A percentile compares a stretch with the other conserved stretches of the same genome.
Evolutionary conservation across 1,284 basidiomycete genomes (phyloP).

Genomic region (Bondarzewia mesenterica): DNA sequence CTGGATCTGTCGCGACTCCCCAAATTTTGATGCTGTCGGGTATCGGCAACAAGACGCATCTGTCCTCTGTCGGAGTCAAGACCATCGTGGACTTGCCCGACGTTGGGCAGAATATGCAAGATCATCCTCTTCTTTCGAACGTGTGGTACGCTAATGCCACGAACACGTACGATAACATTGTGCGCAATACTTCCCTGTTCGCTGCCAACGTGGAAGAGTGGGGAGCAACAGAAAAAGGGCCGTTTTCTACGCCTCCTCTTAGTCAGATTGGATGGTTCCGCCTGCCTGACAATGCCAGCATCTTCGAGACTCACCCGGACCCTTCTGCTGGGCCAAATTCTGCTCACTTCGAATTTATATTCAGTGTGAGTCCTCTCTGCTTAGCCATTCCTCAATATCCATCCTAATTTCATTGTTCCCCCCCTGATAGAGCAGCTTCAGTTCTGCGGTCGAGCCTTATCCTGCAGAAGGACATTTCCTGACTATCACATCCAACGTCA

Average conservation of each 20-base stretch:
- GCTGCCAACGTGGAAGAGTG: slow-evolving; percentile 15
- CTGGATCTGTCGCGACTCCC: slow-evolving; percentile 31
- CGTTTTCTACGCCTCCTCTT: slow-evolving; percentile 9
- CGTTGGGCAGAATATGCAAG: slow-evolving; percentile 33
- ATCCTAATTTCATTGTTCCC: background rate
- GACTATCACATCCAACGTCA: slow-evolving; percentile 7
- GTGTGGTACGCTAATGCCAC: slow-evolving; percentile 20
- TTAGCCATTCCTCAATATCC: background rate
- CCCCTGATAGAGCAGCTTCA: slow-evolving; percentile 4
- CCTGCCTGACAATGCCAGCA: slow-evolving; percentile 18
- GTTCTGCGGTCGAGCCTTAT: background rate
- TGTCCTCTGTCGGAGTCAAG: slow-evolving; percentile 23
- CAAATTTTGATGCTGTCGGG: slow-evolving; percentile 36
- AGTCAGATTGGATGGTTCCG: slow-evolving; percentile 22
- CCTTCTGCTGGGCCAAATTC: slow-evolving; percentile 26
- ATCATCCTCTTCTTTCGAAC: slow-evolving; percentile 21
- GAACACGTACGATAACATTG: slow-evolving; percentile 17
- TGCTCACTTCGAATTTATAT: slow-evolving; percentile 8
- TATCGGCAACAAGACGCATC: slow-evolving; percentile 26
- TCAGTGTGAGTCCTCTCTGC: slow-evolving; percentile 2
- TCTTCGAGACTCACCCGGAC: slow-evolving; percentile 23
- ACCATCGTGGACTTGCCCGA: slow-evolving; percentile 23
- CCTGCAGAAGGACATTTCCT: slow-evolving; percentile 11
- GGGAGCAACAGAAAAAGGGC: slow-evolving; percentile 18
- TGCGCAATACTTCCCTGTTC: slow-evolving; percentile 13